Evolutionary conservation across 2,329 filamentous ascomycete genomes (phyloP).

Genomic region (Colletotrichum cereale): DNA sequence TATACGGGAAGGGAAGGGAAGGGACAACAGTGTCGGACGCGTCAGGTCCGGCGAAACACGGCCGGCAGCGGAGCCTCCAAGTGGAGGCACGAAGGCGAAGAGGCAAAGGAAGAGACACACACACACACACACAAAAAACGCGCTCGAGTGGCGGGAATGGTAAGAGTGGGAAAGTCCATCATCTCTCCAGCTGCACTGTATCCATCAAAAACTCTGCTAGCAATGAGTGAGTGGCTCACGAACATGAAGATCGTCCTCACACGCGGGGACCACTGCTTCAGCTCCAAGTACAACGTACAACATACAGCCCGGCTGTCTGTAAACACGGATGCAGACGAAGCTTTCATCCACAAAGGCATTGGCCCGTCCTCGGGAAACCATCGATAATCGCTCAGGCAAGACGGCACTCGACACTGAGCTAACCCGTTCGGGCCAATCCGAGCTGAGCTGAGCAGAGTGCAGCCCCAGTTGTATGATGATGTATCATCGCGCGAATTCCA

Average conservation of each 20-base stretch:
- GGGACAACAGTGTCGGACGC: slow-evolving; percentile 14
- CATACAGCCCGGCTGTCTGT: slow-evolving; percentile 1
- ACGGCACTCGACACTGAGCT: slow-evolving; percentile 30
- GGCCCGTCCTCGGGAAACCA: slow-evolving; percentile 1
- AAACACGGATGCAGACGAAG: slow-evolving; percentile 18
- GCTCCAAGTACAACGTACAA: neutral
- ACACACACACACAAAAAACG: too few species aligned
- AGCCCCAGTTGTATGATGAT: neutral
- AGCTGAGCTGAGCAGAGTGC: slow-evolving; percentile 1
- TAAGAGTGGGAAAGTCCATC: slow-evolving; percentile 31
- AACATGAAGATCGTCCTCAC: slow-evolving; percentile 31
- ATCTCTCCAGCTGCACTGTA: slow-evolving; percentile 15
- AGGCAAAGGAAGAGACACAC: slow-evolving; percentile 5
- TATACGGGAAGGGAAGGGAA: slow-evolving; percentile 7
- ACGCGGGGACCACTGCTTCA: slow-evolving; percentile 24
- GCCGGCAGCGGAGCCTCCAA: slow-evolving; percentile 29
- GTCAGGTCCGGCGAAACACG: slow-evolving; percentile 24
- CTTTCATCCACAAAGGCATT: slow-evolving; percentile 3
- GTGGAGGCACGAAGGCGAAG: slow-evolving; percentile 25
- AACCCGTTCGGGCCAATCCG: slow-evolving; percentile 27
- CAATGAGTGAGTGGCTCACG: slow-evolving; percentile 8
- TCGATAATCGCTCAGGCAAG: slow-evolving; percentile 24
- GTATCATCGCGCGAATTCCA: slow-evolving; percentile 36
- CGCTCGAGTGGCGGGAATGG: neutral
- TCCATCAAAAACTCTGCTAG: slow-evolving; percentile 10